Evolutionary conservation across 108 stramenopile species (phyloP).

Genomic region (Mayamaea pseudoterrestris): DNA sequence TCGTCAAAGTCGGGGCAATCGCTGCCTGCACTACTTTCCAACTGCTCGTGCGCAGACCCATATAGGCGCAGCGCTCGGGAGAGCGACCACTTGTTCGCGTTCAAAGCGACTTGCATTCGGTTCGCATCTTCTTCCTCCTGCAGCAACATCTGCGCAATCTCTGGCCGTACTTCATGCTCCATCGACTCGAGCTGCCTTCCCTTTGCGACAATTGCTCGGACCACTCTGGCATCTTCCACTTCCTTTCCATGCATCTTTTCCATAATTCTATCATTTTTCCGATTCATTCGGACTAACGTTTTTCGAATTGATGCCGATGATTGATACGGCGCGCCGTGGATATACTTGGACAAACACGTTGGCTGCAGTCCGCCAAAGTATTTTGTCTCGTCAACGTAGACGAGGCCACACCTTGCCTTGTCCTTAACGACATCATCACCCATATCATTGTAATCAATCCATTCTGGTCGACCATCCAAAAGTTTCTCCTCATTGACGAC

Average conservation of each 20-base stretch:
- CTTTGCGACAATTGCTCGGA: conserved; percentile 14
- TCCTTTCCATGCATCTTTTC: conserved; percentile 23
- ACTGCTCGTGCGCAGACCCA: conserved; percentile 14
- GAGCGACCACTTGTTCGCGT: conserved; percentile 47
- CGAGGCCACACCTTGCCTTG: conserved; percentile 25
- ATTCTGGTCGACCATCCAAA: conserved; percentile 42
- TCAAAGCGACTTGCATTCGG: conserved; percentile 14
- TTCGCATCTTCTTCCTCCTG: conserved; percentile 34
- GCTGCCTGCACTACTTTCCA: not conserved
- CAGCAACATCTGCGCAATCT: conserved; percentile 23
- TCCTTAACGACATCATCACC: conserved; percentile 24
- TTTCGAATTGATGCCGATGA: conserved; percentile 18
- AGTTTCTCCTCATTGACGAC: conserved; percentile 35
- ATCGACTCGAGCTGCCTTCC: conserved; percentile 1
- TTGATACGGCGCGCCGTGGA: conserved; percentile 7
- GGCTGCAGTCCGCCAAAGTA: conserved; percentile 51
- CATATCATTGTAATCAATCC: conserved; percentile 40
- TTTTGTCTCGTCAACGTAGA: conserved; percentile 31
- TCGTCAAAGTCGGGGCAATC: not conserved
- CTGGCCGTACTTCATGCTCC: conserved; percentile 16
- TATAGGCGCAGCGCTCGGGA: conserved; percentile 35
- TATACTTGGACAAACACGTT: conserved; percentile 26
- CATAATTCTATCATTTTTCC: conserved; percentile 29
- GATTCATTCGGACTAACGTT: conserved; percentile 20
- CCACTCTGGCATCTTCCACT: conserved; percentile 22